Percentiles rank a stretch among this genome's conserved stretches.
Evolutionary conservation across 768 basidiomycete species (phyloP).

Genomic region (Lactifluus pinguis): DNA sequence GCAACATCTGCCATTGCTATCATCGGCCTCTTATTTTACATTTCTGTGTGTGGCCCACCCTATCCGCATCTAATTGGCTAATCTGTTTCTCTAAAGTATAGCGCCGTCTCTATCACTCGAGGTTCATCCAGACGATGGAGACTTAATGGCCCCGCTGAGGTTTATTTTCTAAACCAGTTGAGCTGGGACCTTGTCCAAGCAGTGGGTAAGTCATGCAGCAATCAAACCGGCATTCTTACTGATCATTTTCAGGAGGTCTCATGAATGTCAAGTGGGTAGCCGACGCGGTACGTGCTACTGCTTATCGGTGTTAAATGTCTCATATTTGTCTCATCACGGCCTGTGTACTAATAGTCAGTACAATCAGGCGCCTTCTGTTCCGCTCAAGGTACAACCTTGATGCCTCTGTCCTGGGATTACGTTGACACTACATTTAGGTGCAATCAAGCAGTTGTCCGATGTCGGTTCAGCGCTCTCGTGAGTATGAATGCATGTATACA

Average conservation of each 20-base stretch:
- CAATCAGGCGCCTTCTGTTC: slow-evolving; percentile 2
- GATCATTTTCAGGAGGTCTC: slow-evolving; percentile 26
- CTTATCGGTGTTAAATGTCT: neutral
- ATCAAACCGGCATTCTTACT: neutral
- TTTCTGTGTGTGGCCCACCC: slow-evolving; percentile 15
- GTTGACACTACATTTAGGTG: neutral
- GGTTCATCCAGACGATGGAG: slow-evolving; percentile 17
- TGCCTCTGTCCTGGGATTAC: neutral
- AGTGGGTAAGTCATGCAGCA: slow-evolving; percentile 6
- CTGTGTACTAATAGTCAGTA: neutral
- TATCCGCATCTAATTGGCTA: neutral
- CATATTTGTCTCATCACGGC: neutral
- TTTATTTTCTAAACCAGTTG: slow-evolving; percentile 24
- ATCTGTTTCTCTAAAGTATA: slow-evolving; percentile 11
- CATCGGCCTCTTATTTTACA: slow-evolving; percentile 19
- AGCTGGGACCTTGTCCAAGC: slow-evolving; percentile 24
- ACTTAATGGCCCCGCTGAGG: slow-evolving; percentile 20
- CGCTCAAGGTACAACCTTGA: slow-evolving; percentile 6
- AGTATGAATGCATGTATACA: neutral
- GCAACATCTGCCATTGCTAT: slow-evolving; percentile 20
- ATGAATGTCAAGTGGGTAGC: slow-evolving; percentile 30
- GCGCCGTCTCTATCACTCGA: slow-evolving; percentile 12
- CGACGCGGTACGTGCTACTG: slow-evolving; percentile 23
- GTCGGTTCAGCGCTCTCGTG: slow-evolving; percentile 6
- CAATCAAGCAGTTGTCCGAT: slow-evolving; percentile 8